A percentile compares a stretch with the other conserved stretches of the same genome.
Conservation (phyloP, 768 basidiomycete species). For the Boletus eberwhitei region DNA sequence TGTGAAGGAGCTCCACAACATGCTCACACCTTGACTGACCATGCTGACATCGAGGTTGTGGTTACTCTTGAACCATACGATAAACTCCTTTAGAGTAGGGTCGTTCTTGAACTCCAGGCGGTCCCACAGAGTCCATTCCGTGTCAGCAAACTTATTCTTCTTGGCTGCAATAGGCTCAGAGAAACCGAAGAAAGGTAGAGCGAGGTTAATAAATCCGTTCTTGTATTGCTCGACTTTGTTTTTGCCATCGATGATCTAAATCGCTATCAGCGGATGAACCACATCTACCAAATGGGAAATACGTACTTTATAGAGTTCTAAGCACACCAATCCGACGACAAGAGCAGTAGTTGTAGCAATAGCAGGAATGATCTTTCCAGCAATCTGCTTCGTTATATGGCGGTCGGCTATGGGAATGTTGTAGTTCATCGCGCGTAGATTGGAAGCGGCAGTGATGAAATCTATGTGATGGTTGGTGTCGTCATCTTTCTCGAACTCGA, state of each 20-base stretch:
- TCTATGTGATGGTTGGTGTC: constrained; percentile 98
- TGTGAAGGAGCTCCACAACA: constrained; percentile 95
- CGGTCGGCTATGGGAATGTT: constrained; percentile 81
- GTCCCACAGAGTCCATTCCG: constrained; percentile 98
- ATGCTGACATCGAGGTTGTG: constrained; percentile 89
- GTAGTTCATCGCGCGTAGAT: constrained; percentile 95
- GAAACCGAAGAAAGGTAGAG: constrained; percentile 98
- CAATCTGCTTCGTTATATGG: constrained; percentile 95
- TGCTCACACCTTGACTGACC: constrained; percentile 96
- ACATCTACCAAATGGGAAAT: background rate
- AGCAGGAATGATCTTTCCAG: constrained; percentile 98
- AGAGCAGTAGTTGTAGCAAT: constrained; percentile 98
- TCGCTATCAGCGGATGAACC: background rate
- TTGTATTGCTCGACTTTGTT: constrained; percentile 91
- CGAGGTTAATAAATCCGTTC: constrained; percentile 98
- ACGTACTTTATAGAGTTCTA: constrained; percentile 92
- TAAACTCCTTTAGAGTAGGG: constrained; percentile 81
- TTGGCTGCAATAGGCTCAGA: constrained; percentile 91
- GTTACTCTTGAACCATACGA: constrained; percentile 77
- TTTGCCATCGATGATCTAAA: constrained; percentile 92
- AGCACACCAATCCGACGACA: constrained; percentile 91
- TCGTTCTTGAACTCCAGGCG: constrained; percentile 90
- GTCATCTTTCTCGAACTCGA: constrained; percentile 99
- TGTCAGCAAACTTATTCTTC: constrained; percentile 84
- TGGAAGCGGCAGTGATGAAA: constrained; percentile 97